phyloP scores from a whole-genome alignment of 2,329 filamentous ascomycete species.

The Pseudogymnoascus sp. region DNA sequence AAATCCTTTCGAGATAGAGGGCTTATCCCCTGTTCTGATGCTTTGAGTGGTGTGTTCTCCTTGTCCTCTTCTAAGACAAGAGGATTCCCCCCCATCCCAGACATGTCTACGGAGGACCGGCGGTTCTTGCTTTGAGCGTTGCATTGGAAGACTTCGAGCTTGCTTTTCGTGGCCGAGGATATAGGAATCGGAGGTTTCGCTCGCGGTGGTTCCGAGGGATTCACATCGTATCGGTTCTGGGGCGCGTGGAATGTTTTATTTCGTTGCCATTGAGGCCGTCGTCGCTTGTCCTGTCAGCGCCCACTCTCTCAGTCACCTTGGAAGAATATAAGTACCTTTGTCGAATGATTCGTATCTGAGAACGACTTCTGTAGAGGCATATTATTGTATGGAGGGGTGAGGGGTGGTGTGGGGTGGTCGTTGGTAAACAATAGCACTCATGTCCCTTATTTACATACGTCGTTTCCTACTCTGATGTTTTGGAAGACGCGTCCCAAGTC shows the following conservation, averaged over 20 bases:
- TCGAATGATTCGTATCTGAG: slow-evolving; percentile 28
- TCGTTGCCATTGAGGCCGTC: slow-evolving; percentile 22
- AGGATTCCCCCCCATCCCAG: slow-evolving; percentile 16
- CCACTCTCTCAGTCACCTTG: neutral
- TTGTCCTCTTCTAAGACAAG: slow-evolving; percentile 21
- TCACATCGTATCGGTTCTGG: slow-evolving; percentile 7
- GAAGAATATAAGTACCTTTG: slow-evolving; percentile 14
- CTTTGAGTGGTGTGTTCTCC: slow-evolving; percentile 17
- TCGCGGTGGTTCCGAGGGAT: slow-evolving; percentile 19
- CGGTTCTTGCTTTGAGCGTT: slow-evolving; percentile 27
- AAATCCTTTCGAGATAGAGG: neutral
- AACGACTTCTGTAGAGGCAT: slow-evolving; percentile 32
- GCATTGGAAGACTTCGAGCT: slow-evolving; percentile 51
- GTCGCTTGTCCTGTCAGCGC: slow-evolving; percentile 11
- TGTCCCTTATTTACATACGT: neutral
- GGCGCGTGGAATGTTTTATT: slow-evolving; percentile 26
- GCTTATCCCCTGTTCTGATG: neutral
- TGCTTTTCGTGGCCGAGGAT: slow-evolving; percentile 52
- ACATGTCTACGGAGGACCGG: slow-evolving; percentile 6
- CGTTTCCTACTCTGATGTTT: neutral
- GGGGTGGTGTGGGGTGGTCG: neutral
- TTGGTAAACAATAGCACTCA: neutral
- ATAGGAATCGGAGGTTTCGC: slow-evolving; percentile 23
- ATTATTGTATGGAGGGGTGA: neutral
- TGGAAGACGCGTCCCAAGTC: slow-evolving; percentile 9